A percentile compares a stretch with the other conserved stretches of the same genome.
These are phyloP conservation scores for Juglanconis sp. DNA, from an alignment of 2,329 filamentous ascomycete species.

Conservation along the genomic window DNA sequence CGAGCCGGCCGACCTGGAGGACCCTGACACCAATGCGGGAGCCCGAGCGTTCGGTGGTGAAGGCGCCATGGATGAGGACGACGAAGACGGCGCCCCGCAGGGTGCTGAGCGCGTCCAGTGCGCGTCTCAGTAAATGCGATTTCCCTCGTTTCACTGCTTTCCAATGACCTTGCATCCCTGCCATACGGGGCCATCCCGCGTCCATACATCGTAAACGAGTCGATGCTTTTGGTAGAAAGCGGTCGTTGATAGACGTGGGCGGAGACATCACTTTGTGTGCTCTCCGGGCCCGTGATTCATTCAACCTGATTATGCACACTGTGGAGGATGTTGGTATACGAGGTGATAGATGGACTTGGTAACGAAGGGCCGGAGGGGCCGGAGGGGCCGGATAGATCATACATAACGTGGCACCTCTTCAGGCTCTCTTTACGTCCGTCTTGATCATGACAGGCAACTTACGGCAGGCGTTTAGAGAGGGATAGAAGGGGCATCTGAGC, in stretches of 20 bases:
- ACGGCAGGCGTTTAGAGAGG: constrained; percentile 19
- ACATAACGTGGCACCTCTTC: constrained; percentile 2
- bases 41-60: constrained; percentile 65
- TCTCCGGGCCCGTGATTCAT: background rate
- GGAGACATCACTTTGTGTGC: background rate
- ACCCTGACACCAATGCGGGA: constrained; percentile 70
- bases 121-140: constrained; percentile 69
- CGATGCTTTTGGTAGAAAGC: background rate
- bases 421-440: constrained; percentile 9
- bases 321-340: background rate
- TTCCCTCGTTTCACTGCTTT: background rate
- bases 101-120: constrained; percentile 76
- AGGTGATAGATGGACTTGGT: background rate
- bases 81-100: constrained; percentile 71
- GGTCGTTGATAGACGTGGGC: background rate
- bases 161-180: background rate
- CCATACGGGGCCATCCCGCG: background rate
- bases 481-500: constrained; percentile 17
- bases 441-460: constrained; percentile 15
- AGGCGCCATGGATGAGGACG: constrained; percentile 67
- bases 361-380: constrained; percentile 5
- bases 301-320: background rate
- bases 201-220: background rate
- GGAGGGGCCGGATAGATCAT: background rate
- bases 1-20: constrained; percentile 83